phyloP scores from a whole-genome alignment of 139 green algal genomes.

The Diplosphaera chodatii region DNA sequence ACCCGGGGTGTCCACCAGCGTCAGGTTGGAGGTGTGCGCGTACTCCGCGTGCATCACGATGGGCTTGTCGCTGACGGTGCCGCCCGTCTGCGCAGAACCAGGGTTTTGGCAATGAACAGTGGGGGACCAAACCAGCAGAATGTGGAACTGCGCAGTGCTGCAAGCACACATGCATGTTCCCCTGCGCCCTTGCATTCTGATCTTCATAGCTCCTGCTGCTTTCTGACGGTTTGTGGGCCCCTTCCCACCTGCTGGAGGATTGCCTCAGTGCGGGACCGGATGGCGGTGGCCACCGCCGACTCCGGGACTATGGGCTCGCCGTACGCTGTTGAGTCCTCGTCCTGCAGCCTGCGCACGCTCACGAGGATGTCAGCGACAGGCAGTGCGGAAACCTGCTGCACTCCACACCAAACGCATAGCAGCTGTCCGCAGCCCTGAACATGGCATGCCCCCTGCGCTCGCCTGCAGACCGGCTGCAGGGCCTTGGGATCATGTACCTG shows the following conservation, averaged over 20 bases:
- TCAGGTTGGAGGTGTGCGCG: conserved; percentile 84
- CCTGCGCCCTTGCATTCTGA: too few relatives aligned
- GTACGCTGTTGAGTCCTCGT: conserved; percentile 79
- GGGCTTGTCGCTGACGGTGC: conserved; percentile 21
- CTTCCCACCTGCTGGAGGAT: conserved; percentile 46
- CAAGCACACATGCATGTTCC: too few relatives aligned
- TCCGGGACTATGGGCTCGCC: conserved; percentile 67
- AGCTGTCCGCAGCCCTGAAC: too few relatives aligned
- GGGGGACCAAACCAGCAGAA: too few relatives aligned
- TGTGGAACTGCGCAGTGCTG: too few relatives aligned
- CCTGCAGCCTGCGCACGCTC: conserved; percentile 80
- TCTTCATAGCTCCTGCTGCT: too few relatives aligned
- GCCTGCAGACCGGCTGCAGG: background rate
- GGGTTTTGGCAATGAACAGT: too few relatives aligned
- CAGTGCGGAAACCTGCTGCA: too few relatives aligned
- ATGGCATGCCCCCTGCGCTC: too few relatives aligned
- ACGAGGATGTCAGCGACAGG: too few relatives aligned
- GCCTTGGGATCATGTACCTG: background rate
- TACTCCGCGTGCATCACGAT: conserved; percentile 40
- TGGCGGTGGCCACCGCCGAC: conserved; percentile 67
- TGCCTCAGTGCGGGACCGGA: conserved; percentile 72
- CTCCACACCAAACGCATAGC: too few relatives aligned
- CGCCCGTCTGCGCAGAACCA: conserved; percentile 42
- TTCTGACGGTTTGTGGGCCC: too few relatives aligned
- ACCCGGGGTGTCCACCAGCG: conserved; percentile 84